Base-by-base conservation (phyloP, 2,329 filamentous ascomycete species). In the Fusarium odoratissimum region DNA sequence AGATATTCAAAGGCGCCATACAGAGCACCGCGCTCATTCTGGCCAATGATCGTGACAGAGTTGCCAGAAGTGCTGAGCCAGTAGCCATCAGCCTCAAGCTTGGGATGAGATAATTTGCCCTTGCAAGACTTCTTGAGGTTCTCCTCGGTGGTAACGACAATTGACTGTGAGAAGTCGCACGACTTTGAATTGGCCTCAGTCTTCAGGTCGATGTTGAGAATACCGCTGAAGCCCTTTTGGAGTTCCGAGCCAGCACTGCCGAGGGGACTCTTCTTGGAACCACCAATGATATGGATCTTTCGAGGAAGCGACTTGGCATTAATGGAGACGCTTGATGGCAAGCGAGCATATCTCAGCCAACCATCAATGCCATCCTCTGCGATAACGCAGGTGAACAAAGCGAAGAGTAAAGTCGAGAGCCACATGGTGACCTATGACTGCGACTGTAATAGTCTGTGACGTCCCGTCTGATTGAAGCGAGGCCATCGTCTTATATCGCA, bases 1-100 rank as follows among this genome's bases (percentile, higher is more conserved):
- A 93, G 84, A 71, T 92, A 93, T 69, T 92, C 88, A 74, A 92
- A 93, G 8, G 91, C 85, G 11, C 91, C 91, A 73, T 93, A 93
- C 2, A 93, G 84, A 8, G 90, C 89, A 17, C 90, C 91, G 0
- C 91, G 87, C 75, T 92, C 89, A 73, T 92, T 92, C 67, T 89
- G 84, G 0, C 91, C 91, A 3, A 92, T 76, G 55, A 93, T 92
- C 40, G 86, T 82, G 28, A 91, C 85, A 1, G 80, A 80, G 2
- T 80, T 74, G 13, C 81, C 83, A 9, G 68, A 81, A 9, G 83
- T 87, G 71, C 81, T 86, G 35, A 93, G 83, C 83, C 86, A 91
- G 79, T 89, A 93, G 6, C 91, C 91, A 74, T 91, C 90, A 17
- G 86, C 83, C 37, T 83, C 80, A 19, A 91, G 83, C 9, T 84